Evolutionary conservation across 257 asterid genomes (phyloP).

Genomic region (Handroanthus guayacan): DNA sequence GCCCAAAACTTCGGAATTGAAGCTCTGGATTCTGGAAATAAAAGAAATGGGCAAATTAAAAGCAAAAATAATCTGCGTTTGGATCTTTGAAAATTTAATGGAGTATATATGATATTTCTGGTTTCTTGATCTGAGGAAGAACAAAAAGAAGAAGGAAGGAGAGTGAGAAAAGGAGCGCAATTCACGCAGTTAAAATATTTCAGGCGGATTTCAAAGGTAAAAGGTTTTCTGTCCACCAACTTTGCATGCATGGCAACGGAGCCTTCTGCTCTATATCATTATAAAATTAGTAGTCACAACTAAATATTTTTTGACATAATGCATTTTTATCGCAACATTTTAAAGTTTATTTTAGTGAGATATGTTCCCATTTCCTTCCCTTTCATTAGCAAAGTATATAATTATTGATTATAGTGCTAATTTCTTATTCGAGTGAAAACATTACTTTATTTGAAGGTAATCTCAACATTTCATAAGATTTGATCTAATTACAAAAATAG

Average conservation of each 20-base stretch:
- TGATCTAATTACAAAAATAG: too few relatives aligned
- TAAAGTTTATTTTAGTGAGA: not conserved
- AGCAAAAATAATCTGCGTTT: not conserved
- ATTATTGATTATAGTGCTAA: too few relatives aligned
- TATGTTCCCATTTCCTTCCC: not conserved
- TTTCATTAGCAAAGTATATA: too few relatives aligned
- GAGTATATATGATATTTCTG: not conserved
- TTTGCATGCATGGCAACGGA: conserved; percentile 21
- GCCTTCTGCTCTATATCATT: not conserved
- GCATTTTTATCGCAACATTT: not conserved
- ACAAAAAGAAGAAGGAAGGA: not conserved
- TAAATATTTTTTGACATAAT: not conserved
- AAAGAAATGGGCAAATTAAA: not conserved
- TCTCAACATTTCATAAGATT: too few relatives aligned
- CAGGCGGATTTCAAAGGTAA: not conserved
- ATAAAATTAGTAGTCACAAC: not conserved
- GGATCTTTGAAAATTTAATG: not conserved
- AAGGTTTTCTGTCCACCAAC: conserved; percentile 34
- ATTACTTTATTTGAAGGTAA: too few relatives aligned
- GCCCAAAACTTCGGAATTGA: conserved; percentile 45
- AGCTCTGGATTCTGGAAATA: conserved; percentile 36
- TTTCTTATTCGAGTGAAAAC: too few relatives aligned
- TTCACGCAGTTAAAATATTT: conserved; percentile 32
- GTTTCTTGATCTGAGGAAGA: conserved; percentile 24
- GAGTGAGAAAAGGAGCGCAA: conserved; percentile 50